Evolutionary conservation across 257 asterid genomes (phyloP).

Genomic region (Hygrophila difformis): DNA sequence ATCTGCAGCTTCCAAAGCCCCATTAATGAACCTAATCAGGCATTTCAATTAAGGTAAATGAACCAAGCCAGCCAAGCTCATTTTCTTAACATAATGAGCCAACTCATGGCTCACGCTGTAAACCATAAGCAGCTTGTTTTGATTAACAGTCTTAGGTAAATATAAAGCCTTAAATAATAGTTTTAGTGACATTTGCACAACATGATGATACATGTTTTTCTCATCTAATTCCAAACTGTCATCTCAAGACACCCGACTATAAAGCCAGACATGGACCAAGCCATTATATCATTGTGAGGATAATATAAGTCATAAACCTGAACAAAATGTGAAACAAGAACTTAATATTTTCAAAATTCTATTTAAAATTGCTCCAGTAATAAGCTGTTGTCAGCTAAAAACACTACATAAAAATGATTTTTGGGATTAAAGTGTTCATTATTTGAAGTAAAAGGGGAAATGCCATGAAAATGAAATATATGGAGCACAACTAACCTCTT

Average conservation of each 20-base stretch:
- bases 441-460: background rate
- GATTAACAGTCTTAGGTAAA: no score
- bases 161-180: no score
- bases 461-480: background rate
- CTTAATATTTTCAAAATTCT: background rate
- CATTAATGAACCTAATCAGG: no score
- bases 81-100: no score
- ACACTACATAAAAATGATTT: background rate
- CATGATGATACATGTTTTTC: background rate
- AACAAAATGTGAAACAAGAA: conserved; percentile 1
- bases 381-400: conserved; percentile 4
- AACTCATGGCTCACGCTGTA: no score
- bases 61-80: no score
- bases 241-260: background rate
- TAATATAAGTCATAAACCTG: background rate
- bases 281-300: background rate
- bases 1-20: no score
- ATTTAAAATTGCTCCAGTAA: conserved; percentile 8
- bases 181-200: background rate
- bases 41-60: no score
- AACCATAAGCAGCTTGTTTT: no score
- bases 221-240: background rate
- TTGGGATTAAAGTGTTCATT: background rate
- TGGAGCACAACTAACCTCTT: conserved; percentile 34
- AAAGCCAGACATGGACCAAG: background rate